Evolutionary conservation across 495 filamentous ascomycete species (phyloP).

Genomic region (Cercophora scortea): DNA sequence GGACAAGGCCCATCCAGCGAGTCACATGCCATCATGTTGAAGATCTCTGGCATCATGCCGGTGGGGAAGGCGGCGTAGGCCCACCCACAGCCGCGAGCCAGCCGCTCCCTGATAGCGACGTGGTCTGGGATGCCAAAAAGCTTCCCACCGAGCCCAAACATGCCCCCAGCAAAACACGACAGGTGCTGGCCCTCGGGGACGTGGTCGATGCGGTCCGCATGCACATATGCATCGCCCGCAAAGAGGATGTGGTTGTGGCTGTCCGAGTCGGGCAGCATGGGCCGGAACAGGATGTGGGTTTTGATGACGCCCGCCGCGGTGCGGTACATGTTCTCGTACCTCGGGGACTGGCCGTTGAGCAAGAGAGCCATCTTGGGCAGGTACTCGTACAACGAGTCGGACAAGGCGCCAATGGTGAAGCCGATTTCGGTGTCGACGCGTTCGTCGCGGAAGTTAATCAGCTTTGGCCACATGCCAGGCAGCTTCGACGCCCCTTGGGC

Average conservation of each 20-base stretch:
- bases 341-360: slow-evolving; percentile 21
- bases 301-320: slow-evolving; percentile 53
- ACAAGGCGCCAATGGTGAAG: slow-evolving; percentile 69
- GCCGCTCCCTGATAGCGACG: slow-evolving; percentile 61
- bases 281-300: slow-evolving; percentile 60
- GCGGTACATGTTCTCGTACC: slow-evolving; percentile 33
- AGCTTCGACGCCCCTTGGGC: slow-evolving; percentile 57
- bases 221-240: not conserved
- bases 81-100: slow-evolving; percentile 86
- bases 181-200: slow-evolving; percentile 36
- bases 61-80: slow-evolving; percentile 67
- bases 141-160: slow-evolving; percentile 78
- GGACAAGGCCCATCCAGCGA: slow-evolving; percentile 14
- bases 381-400: slow-evolving; percentile 87
- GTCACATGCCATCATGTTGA: slow-evolving; percentile 50
- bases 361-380: slow-evolving; percentile 58
- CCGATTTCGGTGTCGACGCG: slow-evolving; percentile 18
- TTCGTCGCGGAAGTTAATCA: slow-evolving; percentile 25
- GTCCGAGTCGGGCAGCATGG: slow-evolving; percentile 40
- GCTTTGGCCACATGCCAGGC: slow-evolving; percentile 50
- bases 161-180: slow-evolving; percentile 76
- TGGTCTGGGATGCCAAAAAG: slow-evolving; percentile 62
- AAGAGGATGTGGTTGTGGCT: slow-evolving; percentile 58
- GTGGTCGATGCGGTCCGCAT: slow-evolving; percentile 1
- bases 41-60: slow-evolving; percentile 82